These are phyloP conservation scores for Neonectria punicea DNA, from an alignment of 2,329 filamentous ascomycete species.

Conservation along the genomic window DNA sequence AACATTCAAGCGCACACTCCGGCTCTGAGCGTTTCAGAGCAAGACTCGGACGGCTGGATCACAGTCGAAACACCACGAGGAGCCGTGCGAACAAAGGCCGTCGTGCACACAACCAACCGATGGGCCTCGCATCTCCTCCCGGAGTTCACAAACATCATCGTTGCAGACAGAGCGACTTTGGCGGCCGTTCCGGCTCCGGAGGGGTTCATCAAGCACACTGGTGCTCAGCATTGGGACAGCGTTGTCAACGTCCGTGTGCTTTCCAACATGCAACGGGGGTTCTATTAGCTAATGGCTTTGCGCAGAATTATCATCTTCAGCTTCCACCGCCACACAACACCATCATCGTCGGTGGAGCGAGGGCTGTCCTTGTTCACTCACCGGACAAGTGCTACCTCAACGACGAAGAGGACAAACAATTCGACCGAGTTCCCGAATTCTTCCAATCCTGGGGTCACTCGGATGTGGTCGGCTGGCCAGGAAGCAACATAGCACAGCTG, in stretches of 20 bases:
- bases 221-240: constrained; percentile 25
- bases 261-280: too few relatives aligned
- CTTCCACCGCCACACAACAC: constrained; percentile 22
- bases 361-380: constrained; percentile 9
- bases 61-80: constrained; percentile 20
- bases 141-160: constrained; percentile 19
- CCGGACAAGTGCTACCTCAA: constrained; percentile 13
- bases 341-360: constrained; percentile 22
- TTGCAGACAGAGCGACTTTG: constrained; percentile 14
- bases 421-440: constrained; percentile 18
- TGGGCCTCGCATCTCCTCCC: constrained; percentile 23
- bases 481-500: constrained; percentile 11
- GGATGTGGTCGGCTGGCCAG: constrained; percentile 14
- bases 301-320: constrained; percentile 23
- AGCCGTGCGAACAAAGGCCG: constrained; percentile 9
- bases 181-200: constrained; percentile 17
- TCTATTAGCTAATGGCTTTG: background rate
- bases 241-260: constrained; percentile 15
- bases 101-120: constrained; percentile 21
- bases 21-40: constrained; percentile 15
- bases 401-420: constrained; percentile 21
- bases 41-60: constrained; percentile 11
- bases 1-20: constrained; percentile 23
- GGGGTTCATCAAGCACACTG: constrained; percentile 22
- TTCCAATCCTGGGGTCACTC: constrained; percentile 13